Evolutionary conservation across 805 yeast genomes (phyloP).

Genomic region (Saccharomycopsis capsularis): DNA sequence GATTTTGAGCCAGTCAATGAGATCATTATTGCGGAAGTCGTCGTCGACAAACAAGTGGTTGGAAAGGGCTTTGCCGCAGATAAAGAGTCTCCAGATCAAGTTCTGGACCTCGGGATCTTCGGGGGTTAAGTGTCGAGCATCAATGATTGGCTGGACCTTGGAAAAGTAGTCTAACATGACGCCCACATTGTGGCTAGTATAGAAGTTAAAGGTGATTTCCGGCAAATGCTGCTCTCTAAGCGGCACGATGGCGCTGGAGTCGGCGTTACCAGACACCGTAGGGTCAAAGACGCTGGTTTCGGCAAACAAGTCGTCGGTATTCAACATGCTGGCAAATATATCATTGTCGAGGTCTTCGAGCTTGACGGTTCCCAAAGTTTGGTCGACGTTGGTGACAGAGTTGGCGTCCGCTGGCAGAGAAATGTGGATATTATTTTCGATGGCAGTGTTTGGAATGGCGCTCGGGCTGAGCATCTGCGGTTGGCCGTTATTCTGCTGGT

Average conservation of each 20-base stretch:
- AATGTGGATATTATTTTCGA: too few species aligned
- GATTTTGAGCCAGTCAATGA: conserved; percentile 6
- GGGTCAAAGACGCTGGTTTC: neutral
- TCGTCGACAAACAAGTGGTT: conserved; percentile 17
- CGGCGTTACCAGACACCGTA: too few species aligned
- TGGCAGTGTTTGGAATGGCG: neutral
- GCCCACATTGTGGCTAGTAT: neutral
- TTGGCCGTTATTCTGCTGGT: neutral
- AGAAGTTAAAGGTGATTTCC: conserved; percentile 6
- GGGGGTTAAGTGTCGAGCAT: neutral
- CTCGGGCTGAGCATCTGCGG: neutral
- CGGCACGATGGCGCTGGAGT: neutral
- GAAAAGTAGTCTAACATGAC: conserved; percentile 1
- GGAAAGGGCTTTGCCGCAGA: conserved; percentile 4
- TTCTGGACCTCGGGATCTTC: conserved; percentile 8
- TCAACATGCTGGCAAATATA: neutral
- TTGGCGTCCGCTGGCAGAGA: neutral
- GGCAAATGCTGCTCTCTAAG: neutral
- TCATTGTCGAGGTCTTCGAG: neutral
- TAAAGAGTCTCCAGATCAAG: conserved; percentile 11
- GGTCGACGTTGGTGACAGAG: neutral
- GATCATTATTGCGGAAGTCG: conserved; percentile 10
- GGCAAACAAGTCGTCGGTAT: neutral
- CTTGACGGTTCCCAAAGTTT: neutral
- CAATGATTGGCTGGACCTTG: conserved; percentile 8